Percentiles rank a stretch among this genome's conserved stretches.
These are phyloP conservation scores for Saccharomycopsis phalli DNA, from an alignment of 1,139 yeast species.

Conservation along the genomic window DNA sequence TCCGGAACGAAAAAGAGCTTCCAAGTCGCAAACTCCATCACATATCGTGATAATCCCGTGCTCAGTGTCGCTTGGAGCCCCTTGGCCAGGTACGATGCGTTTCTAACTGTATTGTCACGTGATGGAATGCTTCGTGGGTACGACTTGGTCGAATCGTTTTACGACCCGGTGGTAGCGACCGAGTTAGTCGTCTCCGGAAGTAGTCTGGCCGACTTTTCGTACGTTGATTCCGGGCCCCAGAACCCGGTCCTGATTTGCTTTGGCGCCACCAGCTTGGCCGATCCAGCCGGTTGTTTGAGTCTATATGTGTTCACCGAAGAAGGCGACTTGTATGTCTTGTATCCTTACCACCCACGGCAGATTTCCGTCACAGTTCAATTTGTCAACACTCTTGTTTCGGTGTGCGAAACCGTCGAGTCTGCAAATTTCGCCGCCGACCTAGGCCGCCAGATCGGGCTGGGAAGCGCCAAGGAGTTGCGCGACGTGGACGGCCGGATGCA, in stretches of 20 bases:
- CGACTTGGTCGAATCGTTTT: conserved; percentile 18
- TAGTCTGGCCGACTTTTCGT: conserved; percentile 3
- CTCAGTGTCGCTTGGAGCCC: conserved; percentile 20
- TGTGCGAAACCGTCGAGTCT: neutral
- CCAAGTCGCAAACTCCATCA: too few relatives aligned
- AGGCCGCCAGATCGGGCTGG: too few relatives aligned
- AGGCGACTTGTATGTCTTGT: conserved; percentile 28
- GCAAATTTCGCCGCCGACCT: too few relatives aligned
- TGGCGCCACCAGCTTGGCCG: conserved; percentile 23
- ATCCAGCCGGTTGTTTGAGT: conserved; percentile 26
- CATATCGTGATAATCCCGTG: conserved; percentile 2
- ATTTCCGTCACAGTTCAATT: conserved; percentile 25
- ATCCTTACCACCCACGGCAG: conserved; percentile 28
- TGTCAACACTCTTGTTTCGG: conserved; percentile 21
- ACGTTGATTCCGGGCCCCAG: conserved; percentile 2
- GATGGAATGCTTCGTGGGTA: conserved; percentile 19
- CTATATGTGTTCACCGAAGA: conserved; percentile 28
- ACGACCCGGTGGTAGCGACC: conserved; percentile 12
- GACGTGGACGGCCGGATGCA: too few relatives aligned
- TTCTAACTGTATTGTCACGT: conserved; percentile 19
- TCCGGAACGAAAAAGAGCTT: neutral
- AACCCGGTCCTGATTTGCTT: conserved; percentile 28
- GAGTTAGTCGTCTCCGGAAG: conserved; percentile 15
- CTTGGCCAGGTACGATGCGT: conserved; percentile 19
- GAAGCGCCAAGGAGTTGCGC: too few relatives aligned